Conservation (phyloP, 176 grass and related monocot species). For the Olyra latifolia region DNA sequence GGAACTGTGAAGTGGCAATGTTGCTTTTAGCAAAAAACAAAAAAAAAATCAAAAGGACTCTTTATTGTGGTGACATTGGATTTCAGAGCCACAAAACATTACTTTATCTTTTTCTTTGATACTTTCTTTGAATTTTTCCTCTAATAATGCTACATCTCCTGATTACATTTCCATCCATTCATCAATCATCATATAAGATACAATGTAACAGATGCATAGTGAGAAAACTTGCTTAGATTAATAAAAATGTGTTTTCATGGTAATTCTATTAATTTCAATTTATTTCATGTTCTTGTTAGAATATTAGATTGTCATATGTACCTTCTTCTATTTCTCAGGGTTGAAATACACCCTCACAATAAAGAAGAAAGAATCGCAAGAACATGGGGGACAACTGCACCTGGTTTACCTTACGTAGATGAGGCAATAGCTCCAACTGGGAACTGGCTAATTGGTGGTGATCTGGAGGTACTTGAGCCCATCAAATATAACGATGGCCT, state of each 20-base stretch:
- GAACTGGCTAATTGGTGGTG: slow-evolving; percentile 90
- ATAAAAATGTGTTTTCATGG: neutral
- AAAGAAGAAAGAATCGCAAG: slow-evolving; percentile 98
- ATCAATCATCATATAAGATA: neutral
- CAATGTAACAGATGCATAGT: neutral
- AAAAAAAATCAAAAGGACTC: too few relatives aligned
- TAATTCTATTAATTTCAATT: neutral
- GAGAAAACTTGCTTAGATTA: neutral
- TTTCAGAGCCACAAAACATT: too few relatives aligned
- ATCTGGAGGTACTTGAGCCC: slow-evolving; percentile 79
- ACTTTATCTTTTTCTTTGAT: too few relatives aligned
- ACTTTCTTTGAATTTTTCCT: too few relatives aligned
- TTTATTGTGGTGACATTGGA: too few relatives aligned
- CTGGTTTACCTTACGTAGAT: slow-evolving; percentile 88
- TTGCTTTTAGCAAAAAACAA: too few relatives aligned
- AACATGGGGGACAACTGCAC: slow-evolving; percentile 78
- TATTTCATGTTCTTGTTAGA: neutral
- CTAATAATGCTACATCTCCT: too few relatives aligned
- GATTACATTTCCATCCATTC: neutral
- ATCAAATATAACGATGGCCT: slow-evolving; percentile 92
- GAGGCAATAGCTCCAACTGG: slow-evolving; percentile 69
- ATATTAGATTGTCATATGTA: slow-evolving; percentile 13
- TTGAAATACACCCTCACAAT: slow-evolving; percentile 93
- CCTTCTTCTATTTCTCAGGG: slow-evolving; percentile 34
- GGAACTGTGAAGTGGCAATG: too few relatives aligned